These are phyloP conservation scores for Solanum lycopersicoides DNA, from an alignment of 257 asterid species.

Conservation along the genomic window DNA sequence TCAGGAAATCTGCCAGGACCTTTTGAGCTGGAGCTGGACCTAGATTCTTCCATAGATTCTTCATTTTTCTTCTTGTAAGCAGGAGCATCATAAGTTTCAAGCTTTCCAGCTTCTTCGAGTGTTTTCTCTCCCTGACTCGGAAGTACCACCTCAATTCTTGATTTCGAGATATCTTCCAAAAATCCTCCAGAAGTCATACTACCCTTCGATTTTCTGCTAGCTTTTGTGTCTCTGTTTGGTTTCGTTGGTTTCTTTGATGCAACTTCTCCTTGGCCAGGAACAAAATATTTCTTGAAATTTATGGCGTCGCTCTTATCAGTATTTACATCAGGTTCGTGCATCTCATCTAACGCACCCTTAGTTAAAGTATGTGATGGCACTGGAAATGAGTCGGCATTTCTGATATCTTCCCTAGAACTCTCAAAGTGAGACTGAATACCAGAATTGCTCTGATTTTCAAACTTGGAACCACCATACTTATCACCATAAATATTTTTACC, in stretches of 20 bases:
- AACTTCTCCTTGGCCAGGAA: slow-evolving; percentile 19
- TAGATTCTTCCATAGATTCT: slow-evolving; percentile 21
- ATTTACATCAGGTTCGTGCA: slow-evolving; percentile 10
- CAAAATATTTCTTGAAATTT: slow-evolving; percentile 53
- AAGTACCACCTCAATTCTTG: slow-evolving; percentile 13
- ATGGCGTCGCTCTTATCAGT: slow-evolving; percentile 28
- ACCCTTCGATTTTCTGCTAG: slow-evolving; percentile 2
- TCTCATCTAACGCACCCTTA: slow-evolving; percentile 9
- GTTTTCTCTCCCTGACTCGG: slow-evolving; percentile 6
- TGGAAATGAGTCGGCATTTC: neutral
- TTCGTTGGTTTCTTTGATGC: slow-evolving; percentile 3
- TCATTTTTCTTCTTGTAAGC: slow-evolving; percentile 13
- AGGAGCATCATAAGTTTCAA: slow-evolving; percentile 7
- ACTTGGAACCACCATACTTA: neutral
- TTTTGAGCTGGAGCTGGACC: slow-evolving; percentile 11
- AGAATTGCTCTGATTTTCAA: slow-evolving; percentile 3
- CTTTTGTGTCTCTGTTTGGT: neutral
- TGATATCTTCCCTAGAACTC: neutral
- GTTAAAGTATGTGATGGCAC: neutral
- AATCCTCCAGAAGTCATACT: neutral
- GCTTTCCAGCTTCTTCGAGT: slow-evolving; percentile 12
- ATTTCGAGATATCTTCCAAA: neutral
- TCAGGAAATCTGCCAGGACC: slow-evolving; percentile 12
- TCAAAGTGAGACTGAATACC: neutral
- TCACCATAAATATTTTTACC: slow-evolving; percentile 5